Evolutionary conservation across 2,329 filamentous ascomycete species (phyloP).

Genomic region (Cladosporium colombiae): DNA sequence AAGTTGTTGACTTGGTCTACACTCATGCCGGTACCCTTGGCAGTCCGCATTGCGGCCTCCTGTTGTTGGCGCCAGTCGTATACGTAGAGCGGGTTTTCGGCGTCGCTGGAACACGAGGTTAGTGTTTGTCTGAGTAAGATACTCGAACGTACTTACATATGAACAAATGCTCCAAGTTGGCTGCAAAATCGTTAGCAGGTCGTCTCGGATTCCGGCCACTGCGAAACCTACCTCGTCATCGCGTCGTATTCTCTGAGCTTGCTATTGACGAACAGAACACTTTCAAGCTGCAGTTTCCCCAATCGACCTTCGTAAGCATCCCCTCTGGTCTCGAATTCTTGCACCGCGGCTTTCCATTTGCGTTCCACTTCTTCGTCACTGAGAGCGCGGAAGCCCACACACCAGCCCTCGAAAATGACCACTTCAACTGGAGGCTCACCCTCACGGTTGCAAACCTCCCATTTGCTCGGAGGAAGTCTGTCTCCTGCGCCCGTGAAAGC

Average conservation of each 20-base stretch:
- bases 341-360: slow-evolving; percentile 53
- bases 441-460: slow-evolving; percentile 60
- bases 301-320: slow-evolving; percentile 51
- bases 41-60: slow-evolving; percentile 67
- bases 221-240: slow-evolving; percentile 51
- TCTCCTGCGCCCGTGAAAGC: slow-evolving; percentile 75
- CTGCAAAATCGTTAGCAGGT: slow-evolving; percentile 35
- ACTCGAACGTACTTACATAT: slow-evolving; percentile 53
- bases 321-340: slow-evolving; percentile 52
- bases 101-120: slow-evolving; percentile 53
- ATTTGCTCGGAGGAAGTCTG: slow-evolving; percentile 62
- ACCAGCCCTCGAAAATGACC: slow-evolving; percentile 88
- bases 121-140: background rate
- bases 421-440: slow-evolving; percentile 55
- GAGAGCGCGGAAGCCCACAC: slow-evolving; percentile 75
- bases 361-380: slow-evolving; percentile 55
- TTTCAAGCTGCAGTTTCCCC: slow-evolving; percentile 55
- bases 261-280: slow-evolving; percentile 61
- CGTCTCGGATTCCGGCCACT: background rate
- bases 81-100: slow-evolving; percentile 71
- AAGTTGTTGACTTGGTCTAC: slow-evolving; percentile 77
- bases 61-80: slow-evolving; percentile 84
- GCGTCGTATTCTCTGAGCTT: slow-evolving; percentile 59
- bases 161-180: slow-evolving; percentile 63
- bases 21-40: slow-evolving; percentile 76